Evolutionary conservation across 108 stramenopile genomes (phyloP), one percentile per base, ranked within the genome.

Genomic region (Skeletonema grethae): DNA sequence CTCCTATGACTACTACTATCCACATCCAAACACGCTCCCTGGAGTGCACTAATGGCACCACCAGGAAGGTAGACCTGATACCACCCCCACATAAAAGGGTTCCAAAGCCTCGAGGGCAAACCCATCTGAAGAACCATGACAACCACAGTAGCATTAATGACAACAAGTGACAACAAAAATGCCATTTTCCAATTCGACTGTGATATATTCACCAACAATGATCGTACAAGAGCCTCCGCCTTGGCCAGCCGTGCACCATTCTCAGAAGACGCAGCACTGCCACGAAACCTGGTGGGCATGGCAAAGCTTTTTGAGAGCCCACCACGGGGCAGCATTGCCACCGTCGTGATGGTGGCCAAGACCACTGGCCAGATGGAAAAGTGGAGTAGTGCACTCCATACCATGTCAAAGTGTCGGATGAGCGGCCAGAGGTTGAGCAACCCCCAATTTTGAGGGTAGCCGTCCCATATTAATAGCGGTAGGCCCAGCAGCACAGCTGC

Each of bases 1-100:
- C 38, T 34, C 8, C 58, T 43, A 4, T 58, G 10, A 64, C 45
- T 43, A 4, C 58, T 43, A 11, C 58, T n/a, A 64, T 70, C 41
- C 34, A 71, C 57, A 43, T 76, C 69, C 38, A 80, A 58, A 34
- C 79, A 80, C n/a, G 75, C 69, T 20, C 79, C 75, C 61, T 53
- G 20, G 11, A 80, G 68, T 3, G 75, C 28, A 16, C 15, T 0
- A 6, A 35, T 36, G 4, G 75, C 63, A 34, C 63, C 56, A 8
- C 28, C 12, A 13, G 79, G 79, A 1, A 71, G 31, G 57, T 80
- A 76, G 11, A 80, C 75, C 20, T 39, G 60, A 63, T 80, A 76
- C 75, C 69, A 76, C 10, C 79, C 79, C 79, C 79, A 80, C 31
- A 76, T 63, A 36, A 73, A 73, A 1, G 79, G 79, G 32, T 80